Percentiles rank a stretch among this genome's conserved stretches.
Evolutionary conservation across 192 early-diverging fungal species (phyloP).

Genomic region (Coemansia sp.): DNA sequence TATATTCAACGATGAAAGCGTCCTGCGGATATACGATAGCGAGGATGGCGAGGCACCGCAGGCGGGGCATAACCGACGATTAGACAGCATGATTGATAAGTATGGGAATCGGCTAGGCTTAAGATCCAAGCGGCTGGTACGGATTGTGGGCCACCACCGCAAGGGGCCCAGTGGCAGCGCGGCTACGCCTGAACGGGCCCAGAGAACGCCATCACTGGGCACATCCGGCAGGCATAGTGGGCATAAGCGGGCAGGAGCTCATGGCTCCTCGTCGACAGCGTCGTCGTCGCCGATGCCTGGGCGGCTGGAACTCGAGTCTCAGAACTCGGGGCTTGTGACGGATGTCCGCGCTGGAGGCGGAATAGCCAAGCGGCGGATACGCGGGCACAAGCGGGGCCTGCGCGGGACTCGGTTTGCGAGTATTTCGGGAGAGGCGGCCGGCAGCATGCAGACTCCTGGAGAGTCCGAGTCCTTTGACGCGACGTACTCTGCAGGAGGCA

Average conservation of each 20-base stretch:
- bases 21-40: slow-evolving; percentile 37
- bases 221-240: neutral
- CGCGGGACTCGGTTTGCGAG: neutral
- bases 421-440: neutral
- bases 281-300: slow-evolving; percentile 9
- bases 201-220: neutral
- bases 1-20: slow-evolving; percentile 34
- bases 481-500: slow-evolving; percentile 25
- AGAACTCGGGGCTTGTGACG: no score
- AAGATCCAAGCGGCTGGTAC: slow-evolving; percentile 30
- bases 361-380: slow-evolving; percentile 6
- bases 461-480: slow-evolving; percentile 29
- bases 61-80: slow-evolving; percentile 27
- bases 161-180: slow-evolving; percentile 11
- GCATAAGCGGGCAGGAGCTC: neutral
- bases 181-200: neutral
- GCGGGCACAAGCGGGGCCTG: neutral
- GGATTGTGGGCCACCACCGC: slow-evolving; percentile 30
- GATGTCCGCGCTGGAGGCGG: slow-evolving; percentile 10
- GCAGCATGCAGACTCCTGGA: neutral
- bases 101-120: slow-evolving; percentile 37
- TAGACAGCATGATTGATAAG: slow-evolving; percentile 41
- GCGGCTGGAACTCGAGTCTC: neutral
- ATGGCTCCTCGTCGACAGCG: slow-evolving; percentile 15
- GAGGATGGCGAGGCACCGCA: neutral